Evolutionary conservation across 805 yeast species (phyloP), one percentile per base, ranked within the genome.

Genomic region (Candida argentea): DNA sequence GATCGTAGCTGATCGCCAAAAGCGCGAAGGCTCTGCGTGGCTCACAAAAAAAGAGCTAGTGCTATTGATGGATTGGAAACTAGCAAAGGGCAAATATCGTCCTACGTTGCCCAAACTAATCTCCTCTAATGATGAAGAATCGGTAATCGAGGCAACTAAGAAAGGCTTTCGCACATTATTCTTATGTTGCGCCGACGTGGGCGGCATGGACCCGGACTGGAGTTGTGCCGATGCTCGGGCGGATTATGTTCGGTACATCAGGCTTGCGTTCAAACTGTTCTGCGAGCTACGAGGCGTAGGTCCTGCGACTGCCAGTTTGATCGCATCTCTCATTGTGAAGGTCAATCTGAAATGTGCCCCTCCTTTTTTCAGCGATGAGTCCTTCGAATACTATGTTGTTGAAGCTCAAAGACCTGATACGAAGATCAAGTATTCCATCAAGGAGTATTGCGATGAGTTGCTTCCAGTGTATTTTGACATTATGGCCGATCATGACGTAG

Each of bases 341-440:
- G 35, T 50, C 16, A 35, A 42, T 16, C 28, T 22, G 3, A 14
- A 18, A 1, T 36, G 49, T 15, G 46, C 58, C 2, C 65, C 67
- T 1, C 72, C 72, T 1, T 67, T 64, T 35, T 65, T 65, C 43
- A 63, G 70, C 24, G 73, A 67, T 34, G 72, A 66, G 41, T 50
- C 62, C n/a, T 66, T 55, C 33, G 36, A 49, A 29, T 55, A 53
- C 38, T 54, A 38, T 25, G 52, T 58, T 18, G 44, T 52, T 4
- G 54, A 49, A 8, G 26, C 42, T 7, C 24, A 34, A 11, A 38
- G 39, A 13, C 52, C 50, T 1, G 42, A 34, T 19, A 24, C 37
- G 12, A 55, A 58, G 24, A 55, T 65, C 19, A 66, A 65, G 39
- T 65, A 65, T 37, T 58, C 46, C 20, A 35, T 49, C 12, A 59